Evolutionary conservation across 139 green algal genomes (phyloP).

Genomic region (Chlamydomonas sp.): DNA sequence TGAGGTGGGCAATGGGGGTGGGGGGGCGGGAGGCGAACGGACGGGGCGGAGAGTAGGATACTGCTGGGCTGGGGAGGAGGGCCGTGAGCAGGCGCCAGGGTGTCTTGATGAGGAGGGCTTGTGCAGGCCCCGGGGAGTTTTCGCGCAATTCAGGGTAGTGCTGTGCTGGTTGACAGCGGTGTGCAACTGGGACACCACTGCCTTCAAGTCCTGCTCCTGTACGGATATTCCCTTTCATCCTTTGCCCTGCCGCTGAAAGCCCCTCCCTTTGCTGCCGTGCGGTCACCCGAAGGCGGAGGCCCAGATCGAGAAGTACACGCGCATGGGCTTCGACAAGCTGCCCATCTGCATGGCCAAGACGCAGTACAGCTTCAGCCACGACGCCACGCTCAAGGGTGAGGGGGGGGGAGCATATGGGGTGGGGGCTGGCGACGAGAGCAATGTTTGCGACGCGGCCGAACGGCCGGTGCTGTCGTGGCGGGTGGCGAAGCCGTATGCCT

Average conservation of each 20-base stretch:
- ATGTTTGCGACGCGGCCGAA: too few species aligned
- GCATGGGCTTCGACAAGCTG: slow-evolving; percentile 89
- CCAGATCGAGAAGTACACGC: slow-evolving; percentile 71
- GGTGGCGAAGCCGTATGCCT: too few species aligned
- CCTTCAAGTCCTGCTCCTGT: background rate
- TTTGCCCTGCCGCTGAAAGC: background rate
- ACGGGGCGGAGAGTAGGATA: background rate
- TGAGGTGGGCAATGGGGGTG: slow-evolving; percentile 45
- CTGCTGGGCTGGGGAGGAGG: too few species aligned
- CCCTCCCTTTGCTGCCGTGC: background rate
- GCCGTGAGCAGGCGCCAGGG: too few species aligned
- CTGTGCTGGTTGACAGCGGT: too few species aligned
- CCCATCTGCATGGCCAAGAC: slow-evolving; percentile 99
- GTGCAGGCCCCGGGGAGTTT: too few species aligned
- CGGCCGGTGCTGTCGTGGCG: too few species aligned
- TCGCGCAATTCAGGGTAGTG: too few species aligned
- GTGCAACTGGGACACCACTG: too few species aligned
- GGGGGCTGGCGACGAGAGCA: background rate
- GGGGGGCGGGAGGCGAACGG: slow-evolving; percentile 48
- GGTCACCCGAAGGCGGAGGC: slow-evolving; percentile 39
- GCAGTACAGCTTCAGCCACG: slow-evolving; percentile 94
- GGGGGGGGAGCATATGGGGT: background rate
- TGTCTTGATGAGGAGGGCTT: too few species aligned
- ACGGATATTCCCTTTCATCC: background rate
- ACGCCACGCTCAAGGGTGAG: slow-evolving; percentile 82